A percentile compares a stretch with the other conserved stretches of the same genome.
Evolutionary conservation across 2,329 filamentous ascomycete genomes (phyloP).

Genomic region (Fusarium sp.): DNA sequence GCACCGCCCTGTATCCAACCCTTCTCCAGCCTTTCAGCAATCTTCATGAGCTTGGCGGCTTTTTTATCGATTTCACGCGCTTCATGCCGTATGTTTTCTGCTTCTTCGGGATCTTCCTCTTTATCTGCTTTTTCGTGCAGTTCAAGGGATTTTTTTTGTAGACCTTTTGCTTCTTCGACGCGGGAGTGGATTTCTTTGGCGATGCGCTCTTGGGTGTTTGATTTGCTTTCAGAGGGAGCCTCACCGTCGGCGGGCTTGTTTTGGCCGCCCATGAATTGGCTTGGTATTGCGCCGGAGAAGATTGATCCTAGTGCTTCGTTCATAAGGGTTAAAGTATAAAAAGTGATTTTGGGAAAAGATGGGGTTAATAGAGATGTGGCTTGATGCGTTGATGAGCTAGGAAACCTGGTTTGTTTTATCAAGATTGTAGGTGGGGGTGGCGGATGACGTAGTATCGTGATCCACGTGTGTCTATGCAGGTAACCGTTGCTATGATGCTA

Average conservation of each 20-base stretch:
- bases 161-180: conserved; percentile 29
- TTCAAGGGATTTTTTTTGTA: conserved; percentile 30
- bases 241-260: conserved; percentile 6
- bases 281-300: conserved; percentile 24
- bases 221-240: conserved; percentile 1
- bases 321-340: not conserved
- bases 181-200: conserved; percentile 27
- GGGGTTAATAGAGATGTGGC: conserved; percentile 20
- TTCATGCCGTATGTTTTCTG: conserved; percentile 25
- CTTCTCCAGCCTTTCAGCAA: conserved; percentile 30
- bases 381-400: conserved; percentile 2
- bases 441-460: conserved; percentile 28
- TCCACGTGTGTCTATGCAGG: not conserved
- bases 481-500: conserved; percentile 19
- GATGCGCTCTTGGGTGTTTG: conserved; percentile 27
- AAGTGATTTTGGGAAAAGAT: not conserved
- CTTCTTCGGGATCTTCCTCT: conserved; percentile 13
- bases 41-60: conserved; percentile 41
- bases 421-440: conserved; percentile 20
- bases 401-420: conserved; percentile 24
- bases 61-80: conserved; percentile 37
- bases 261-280: conserved; percentile 26
- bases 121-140: conserved; percentile 36
- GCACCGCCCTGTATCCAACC: conserved; percentile 43
- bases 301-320: conserved; percentile 24